Evolutionary conservation across 257 asterid genomes (phyloP).

Genomic region (Solanum sparsipilum): DNA sequence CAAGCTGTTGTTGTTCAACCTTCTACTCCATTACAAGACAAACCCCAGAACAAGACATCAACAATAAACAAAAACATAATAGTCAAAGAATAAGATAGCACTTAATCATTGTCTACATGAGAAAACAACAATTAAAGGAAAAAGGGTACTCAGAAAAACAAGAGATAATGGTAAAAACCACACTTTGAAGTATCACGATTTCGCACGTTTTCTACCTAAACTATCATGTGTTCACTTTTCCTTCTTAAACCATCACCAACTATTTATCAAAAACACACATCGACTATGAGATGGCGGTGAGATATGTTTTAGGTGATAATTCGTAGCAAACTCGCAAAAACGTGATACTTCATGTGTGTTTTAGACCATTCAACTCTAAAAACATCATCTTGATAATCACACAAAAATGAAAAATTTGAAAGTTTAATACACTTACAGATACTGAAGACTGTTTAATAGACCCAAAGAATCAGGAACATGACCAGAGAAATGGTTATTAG

Average conservation of each 20-base stretch:
- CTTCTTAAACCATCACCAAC: neutral
- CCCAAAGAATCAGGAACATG: conserved; percentile 69
- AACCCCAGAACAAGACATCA: conserved; percentile 21
- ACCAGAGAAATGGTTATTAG: conserved; percentile 59
- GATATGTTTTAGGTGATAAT: neutral
- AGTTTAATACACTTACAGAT: conserved; percentile 48
- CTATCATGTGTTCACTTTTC: neutral
- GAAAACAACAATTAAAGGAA: neutral
- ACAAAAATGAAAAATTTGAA: neutral
- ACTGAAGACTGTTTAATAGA: conserved; percentile 50
- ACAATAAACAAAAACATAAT: neutral
- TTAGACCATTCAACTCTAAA: neutral
- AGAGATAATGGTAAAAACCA: neutral
- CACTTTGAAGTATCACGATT: neutral
- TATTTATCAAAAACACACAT: neutral
- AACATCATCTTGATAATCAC: neutral
- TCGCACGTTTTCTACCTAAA: neutral
- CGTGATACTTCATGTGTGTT: neutral
- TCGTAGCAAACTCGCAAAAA: neutral
- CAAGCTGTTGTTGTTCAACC: conserved; percentile 91
- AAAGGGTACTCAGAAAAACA: neutral
- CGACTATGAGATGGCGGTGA: neutral
- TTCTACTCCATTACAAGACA: conserved; percentile 62
- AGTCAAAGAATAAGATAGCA: conserved; percentile 25
- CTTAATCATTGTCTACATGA: neutral